Percentiles rank a stretch among this genome's conserved stretches.
phyloP scores from a whole-genome alignment of 2,329 filamentous ascomycete genomes.

The Zasmidium angulare region DNA sequence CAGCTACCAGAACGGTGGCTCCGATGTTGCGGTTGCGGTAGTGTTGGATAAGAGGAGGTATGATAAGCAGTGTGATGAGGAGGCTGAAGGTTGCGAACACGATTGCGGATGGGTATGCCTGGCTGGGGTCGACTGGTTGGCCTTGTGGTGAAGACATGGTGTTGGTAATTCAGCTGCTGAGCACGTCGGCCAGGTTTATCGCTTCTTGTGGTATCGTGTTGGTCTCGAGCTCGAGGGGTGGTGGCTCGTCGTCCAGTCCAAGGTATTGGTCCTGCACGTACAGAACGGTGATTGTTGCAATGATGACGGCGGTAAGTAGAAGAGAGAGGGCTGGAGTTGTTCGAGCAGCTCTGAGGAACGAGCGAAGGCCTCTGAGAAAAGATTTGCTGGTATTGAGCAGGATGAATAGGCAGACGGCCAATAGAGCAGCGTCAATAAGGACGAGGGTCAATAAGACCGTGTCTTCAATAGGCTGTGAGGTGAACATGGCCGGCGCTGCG shows the following conservation, averaged over 20 bases:
- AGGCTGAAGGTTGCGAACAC: conserved; percentile 51
- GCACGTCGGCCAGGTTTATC: conserved; percentile 1
- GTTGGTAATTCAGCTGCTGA: neutral
- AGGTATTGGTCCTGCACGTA: conserved; percentile 12
- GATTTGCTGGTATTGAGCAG: conserved; percentile 1
- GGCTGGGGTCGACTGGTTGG: neutral
- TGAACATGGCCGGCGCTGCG: conserved; percentile 11
- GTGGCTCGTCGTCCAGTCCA: conserved; percentile 16
- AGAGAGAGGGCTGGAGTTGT: conserved; percentile 18
- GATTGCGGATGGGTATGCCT: conserved; percentile 37
- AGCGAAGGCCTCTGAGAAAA: neutral
- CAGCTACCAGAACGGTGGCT: conserved; percentile 57
- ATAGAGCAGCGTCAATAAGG: conserved; percentile 25
- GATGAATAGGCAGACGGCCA: conserved; percentile 24
- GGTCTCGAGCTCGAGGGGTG: conserved; percentile 12
- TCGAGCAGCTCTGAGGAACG: conserved; percentile 1
- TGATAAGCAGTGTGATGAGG: conserved; percentile 52
- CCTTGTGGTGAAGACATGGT: neutral
- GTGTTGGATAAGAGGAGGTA: conserved; percentile 62
- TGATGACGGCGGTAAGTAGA: conserved; percentile 14
- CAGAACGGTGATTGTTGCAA: conserved; percentile 12
- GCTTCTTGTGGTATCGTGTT: neutral
- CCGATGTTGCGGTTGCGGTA: conserved; percentile 61
- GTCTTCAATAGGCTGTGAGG: conserved; percentile 27
- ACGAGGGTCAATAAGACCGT: conserved; percentile 28